Evolutionary conservation across 305 asterid genomes (phyloP).

Genomic region (Fraxinus baroniana): DNA sequence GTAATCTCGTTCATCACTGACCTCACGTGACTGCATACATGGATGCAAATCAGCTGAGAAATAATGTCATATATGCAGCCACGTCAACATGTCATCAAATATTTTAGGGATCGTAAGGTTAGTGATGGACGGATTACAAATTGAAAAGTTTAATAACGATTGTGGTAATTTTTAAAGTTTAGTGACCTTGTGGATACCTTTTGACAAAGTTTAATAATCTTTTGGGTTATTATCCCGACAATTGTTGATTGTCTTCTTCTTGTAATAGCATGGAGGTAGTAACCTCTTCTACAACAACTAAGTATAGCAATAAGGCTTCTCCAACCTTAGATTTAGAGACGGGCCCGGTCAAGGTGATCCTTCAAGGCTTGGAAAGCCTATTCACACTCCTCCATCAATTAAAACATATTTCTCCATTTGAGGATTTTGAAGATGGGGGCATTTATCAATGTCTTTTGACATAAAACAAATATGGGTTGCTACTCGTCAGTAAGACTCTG

Average conservation of each 20-base stretch:
- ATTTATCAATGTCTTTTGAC: neutral
- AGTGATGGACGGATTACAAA: neutral
- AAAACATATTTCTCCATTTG: neutral
- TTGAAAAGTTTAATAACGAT: too few species aligned
- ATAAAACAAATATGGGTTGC: neutral
- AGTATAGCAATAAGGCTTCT: neutral
- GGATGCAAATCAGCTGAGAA: neutral
- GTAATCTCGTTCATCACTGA: neutral
- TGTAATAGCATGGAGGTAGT: neutral
- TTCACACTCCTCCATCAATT: neutral
- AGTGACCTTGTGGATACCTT: too few species aligned
- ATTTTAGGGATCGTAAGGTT: neutral
- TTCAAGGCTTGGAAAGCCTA: neutral
- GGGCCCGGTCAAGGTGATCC: neutral
- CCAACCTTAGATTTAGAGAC: neutral
- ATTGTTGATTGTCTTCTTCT: neutral
- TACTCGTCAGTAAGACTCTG: neutral
- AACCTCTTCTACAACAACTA: neutral
- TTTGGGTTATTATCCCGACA: neutral
- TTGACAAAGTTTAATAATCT: neutral
- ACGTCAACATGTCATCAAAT: neutral
- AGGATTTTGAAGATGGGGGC: neutral
- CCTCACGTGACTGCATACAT: neutral
- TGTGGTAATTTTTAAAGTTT: neutral
- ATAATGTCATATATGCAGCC: neutral